phyloP scores from a whole-genome alignment of 208 protist species.

The Wallacemonas collosoma region DNA sequence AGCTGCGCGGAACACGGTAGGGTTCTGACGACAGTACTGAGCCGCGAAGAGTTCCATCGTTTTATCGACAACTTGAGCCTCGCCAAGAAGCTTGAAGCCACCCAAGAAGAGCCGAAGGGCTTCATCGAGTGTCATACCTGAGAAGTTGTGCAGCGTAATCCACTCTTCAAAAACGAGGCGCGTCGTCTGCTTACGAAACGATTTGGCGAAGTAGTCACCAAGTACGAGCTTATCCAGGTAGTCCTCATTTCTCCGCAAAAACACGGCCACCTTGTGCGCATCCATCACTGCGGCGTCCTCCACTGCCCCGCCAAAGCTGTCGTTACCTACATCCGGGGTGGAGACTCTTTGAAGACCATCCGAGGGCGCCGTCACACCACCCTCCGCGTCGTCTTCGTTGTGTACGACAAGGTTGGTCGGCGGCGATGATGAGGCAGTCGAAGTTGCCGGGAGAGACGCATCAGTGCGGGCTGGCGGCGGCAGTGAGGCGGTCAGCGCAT shows the following conservation, averaged over 20 bases:
- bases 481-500: no score
- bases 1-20: conserved; percentile 63
- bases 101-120: conserved; percentile 84
- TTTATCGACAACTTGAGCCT: conserved; percentile 84
- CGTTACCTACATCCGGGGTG: not conserved
- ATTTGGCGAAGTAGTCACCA: conserved; percentile 88
- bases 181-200: conserved; percentile 42
- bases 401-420: no score
- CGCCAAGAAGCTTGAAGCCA: conserved; percentile 84
- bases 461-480: no score
- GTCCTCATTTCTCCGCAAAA: conserved; percentile 70
- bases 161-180: conserved; percentile 78
- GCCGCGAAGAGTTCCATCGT: conserved; percentile 91
- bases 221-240: conserved; percentile 78
- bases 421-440: no score
- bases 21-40: conserved; percentile 85
- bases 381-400: no score
- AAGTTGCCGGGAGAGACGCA: no score
- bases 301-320: conserved; percentile 14
- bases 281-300: conserved; percentile 29
- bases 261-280: conserved; percentile 41
- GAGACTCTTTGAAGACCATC: no score
- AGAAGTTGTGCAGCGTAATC: conserved; percentile 83
- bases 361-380: no score
- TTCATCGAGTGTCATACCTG: conserved; percentile 69